Evolutionary conservation across 225 moss, liverwort and hornwort genomes (phyloP), one percentile per base, ranked within the genome.

Genomic region (Marchantia paleacea): DNA sequence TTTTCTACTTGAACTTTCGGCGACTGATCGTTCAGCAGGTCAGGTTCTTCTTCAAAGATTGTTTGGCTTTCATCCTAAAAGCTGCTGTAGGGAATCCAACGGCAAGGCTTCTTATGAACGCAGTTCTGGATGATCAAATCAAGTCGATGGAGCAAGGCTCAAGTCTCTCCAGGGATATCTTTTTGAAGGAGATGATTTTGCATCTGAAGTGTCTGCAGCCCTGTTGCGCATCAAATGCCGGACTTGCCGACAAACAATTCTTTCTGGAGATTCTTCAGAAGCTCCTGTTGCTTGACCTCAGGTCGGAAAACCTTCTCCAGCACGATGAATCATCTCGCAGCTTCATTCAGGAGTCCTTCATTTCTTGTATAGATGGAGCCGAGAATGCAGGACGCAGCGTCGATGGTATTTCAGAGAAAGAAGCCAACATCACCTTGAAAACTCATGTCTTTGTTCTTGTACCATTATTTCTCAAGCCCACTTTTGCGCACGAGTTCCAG

Each of bases 1-100:
- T 93, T 64, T 96, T 96, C 86, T 96, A 96, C 73, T 81, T 93
- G 86, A 96, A 96, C 78, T 96, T 96, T 75, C 90, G 94, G 72
- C 87, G 82, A 70, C 76, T 89, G 24, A 93, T 96, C 79, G 87
- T 96, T 66, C 92, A 86, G 75, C 91, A 89, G 77, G 85, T 94
- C 25, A 93, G 92, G 76, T 94, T 94, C 55, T 84, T 85, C 48
- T 96, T 91, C 63, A 90, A 85, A 19, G 88, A 88, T 16, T 92
- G 91, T 83, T 84, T 89, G 67, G 58, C 82, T 39, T 76, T 78
- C 55, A 82, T 96, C 75, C 84, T 94, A 12, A 79, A 83, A 64
- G 86, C 90, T 47, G 87, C 91, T 78, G 85, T 79, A 60, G 83
- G 67, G 55, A 96, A 88, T 25, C 85, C 82, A 48, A 88, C 91